Base-by-base conservation (phyloP, 768 basidiomycete species). In the Phanerochaete sordida region DNA sequence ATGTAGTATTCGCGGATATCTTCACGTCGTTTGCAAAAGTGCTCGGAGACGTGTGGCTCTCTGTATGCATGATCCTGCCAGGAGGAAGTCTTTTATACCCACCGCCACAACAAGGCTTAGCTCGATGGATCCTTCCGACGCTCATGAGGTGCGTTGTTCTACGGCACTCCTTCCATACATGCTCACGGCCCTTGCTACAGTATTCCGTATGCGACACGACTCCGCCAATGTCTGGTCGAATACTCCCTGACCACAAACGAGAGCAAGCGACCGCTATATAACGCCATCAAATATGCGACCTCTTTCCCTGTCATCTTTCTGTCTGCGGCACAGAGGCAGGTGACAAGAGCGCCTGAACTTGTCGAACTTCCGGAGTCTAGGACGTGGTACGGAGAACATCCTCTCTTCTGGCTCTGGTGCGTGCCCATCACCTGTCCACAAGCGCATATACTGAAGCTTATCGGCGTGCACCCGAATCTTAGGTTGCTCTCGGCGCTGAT, bases 1-100 rank as follows among this genome's bases (percentile, higher is more conserved):
- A 99, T 71, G 85, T 99, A 24, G 84, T 98, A 46, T 85, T 96
- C 60, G 95, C 96, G 60, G 97, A 98, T 79, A 85, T 98, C 62
- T 83, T 95, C 68, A 99, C 97, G 1, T 98, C 95, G 1, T 96
- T 92, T 68, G 95, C 97, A 35, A 98, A 97, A 76, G 94, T 99
- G 43, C 77, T 98, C 21, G 96, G 96, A 13, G 97, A 98, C 68
- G 76, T 95, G 44, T 98, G 93, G 93, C 76, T 98, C 46, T 93
- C 92, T 4, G 66, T 88, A 19, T 86, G 82, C 69, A 95, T 95
- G 87, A 79, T 98, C n/a, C 81, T 91, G 63, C 87, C 88, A 12
- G 89, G 91, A 37, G 88, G 91, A 48, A 90, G 88, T 64, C 77
- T 95, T 44, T 74, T 91, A 21, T 72, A 76, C 19, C 79, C 85